These are phyloP conservation scores for Wilcoxina mikolae DNA, from an alignment of 495 filamentous ascomycete species.

Conservation along the genomic window DNA sequence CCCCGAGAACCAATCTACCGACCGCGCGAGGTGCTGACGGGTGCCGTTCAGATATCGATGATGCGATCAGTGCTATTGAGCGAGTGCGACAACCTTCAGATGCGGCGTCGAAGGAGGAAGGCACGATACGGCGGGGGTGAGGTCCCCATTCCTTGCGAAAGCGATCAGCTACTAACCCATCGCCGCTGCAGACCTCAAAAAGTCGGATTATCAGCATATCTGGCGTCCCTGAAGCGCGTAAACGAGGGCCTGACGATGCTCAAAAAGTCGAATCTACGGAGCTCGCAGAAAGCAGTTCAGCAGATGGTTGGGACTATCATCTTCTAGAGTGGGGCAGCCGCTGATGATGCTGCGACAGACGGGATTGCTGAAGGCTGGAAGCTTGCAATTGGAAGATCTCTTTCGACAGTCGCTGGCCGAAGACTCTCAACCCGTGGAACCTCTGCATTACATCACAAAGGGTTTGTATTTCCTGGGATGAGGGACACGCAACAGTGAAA, in stretches of 20 bases:
- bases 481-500: too few relatives aligned
- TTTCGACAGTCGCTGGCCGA: constrained; percentile 63
- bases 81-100: constrained; percentile 75
- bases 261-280: constrained; percentile 69
- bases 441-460: constrained; percentile 87
- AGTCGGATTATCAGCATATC: constrained; percentile 67
- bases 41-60: constrained; percentile 58
- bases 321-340: neutral
- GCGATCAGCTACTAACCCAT: neutral
- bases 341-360: constrained; percentile 34
- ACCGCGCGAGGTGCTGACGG: neutral
- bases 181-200: constrained; percentile 47
- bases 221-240: constrained; percentile 74
- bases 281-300: constrained; percentile 75
- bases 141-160: constrained; percentile 10
- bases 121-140: constrained; percentile 71
- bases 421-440: constrained; percentile 62
- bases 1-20: constrained; percentile 18
- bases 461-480: constrained; percentile 28
- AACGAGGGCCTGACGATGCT: constrained; percentile 68
- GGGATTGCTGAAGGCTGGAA: constrained; percentile 59
- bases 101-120: constrained; percentile 74
- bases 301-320: constrained; percentile 35
- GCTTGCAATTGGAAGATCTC: constrained; percentile 62
- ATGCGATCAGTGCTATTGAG: constrained; percentile 71